phyloP scores from a whole-genome alignment of 2,329 filamentous ascomycete species.

The Conoideocrella luteorostrata region DNA sequence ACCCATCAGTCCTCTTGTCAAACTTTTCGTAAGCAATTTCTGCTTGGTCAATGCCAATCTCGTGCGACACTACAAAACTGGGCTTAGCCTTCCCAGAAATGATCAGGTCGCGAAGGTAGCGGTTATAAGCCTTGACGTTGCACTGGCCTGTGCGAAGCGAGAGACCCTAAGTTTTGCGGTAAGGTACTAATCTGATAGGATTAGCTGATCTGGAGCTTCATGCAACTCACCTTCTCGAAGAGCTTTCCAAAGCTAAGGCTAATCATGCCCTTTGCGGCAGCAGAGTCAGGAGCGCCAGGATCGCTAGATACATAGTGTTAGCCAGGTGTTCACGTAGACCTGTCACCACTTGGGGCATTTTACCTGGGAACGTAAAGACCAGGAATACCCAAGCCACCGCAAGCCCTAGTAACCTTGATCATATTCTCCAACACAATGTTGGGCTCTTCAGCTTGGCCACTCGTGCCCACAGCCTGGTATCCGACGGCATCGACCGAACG shows the following conservation, averaged over 20 bases:
- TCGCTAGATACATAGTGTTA: conserved; percentile 30
- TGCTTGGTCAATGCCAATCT: conserved; percentile 56
- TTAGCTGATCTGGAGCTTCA: no score
- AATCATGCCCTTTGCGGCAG: conserved; percentile 57
- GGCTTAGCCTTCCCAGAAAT: conserved; percentile 58
- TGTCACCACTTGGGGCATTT: neutral
- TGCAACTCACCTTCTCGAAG: conserved; percentile 53
- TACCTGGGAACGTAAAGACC: conserved; percentile 40
- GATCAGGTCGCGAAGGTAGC: conserved; percentile 59
- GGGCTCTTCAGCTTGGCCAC: conserved; percentile 52
- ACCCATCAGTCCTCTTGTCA: conserved; percentile 58
- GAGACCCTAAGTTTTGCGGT: conserved; percentile 48
- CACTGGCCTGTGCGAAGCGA: conserved; percentile 57
- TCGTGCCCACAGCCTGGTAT: conserved; percentile 53
- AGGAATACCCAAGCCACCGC: conserved; percentile 55
- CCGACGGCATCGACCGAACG: conserved; percentile 60
- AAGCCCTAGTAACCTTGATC: conserved; percentile 55
- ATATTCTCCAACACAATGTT: conserved; percentile 59
- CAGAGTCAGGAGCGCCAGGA: conserved; percentile 56
- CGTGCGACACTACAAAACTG: conserved; percentile 60
- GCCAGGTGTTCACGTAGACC: neutral
- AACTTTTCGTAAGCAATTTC: conserved; percentile 59
- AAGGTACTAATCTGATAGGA: no score
- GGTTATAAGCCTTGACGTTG: conserved; percentile 63
- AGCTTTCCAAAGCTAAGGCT: conserved; percentile 60